Percentiles rank a stretch among this genome's conserved stretches.
These are phyloP conservation scores for Botrytis cinerea DNA, from an alignment of 2,329 filamentous ascomycete species.

Conservation along the genomic window DNA sequence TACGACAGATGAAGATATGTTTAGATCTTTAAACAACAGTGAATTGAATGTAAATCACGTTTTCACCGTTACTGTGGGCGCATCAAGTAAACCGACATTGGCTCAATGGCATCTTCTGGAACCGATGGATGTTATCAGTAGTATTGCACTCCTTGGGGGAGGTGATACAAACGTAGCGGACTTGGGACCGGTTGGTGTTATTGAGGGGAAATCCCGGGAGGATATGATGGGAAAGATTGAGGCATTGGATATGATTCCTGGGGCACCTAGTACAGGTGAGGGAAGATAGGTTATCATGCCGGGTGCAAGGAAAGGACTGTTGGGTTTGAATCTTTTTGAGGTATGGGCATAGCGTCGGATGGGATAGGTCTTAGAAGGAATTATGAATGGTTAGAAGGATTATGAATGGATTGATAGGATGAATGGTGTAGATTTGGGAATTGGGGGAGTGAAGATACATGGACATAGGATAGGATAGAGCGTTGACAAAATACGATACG, in stretches of 20 bases:
- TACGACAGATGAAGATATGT: constrained; percentile 97
- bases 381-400: background rate
- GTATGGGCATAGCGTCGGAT: constrained; percentile 9
- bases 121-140: constrained; percentile 81
- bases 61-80: constrained; percentile 89
- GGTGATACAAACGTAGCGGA: constrained; percentile 35
- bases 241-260: constrained; percentile 18
- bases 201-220: constrained; percentile 35
- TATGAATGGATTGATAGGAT: background rate
- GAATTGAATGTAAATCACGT: constrained; percentile 64
- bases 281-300: background rate
- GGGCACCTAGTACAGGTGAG: background rate
- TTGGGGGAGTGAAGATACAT: background rate
- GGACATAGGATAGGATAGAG: background rate
- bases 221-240: constrained; percentile 27
- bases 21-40: constrained; percentile 73
- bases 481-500: background rate
- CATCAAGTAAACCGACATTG: constrained; percentile 87
- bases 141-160: constrained; percentile 53
- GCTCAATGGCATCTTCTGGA: constrained; percentile 90
- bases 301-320: background rate
- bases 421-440: background rate
- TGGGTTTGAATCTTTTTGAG: background rate
- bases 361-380: background rate
- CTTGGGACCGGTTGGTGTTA: constrained; percentile 36